phyloP scores from a whole-genome alignment of 2,329 filamentous ascomycete species.

The Colletotrichum sp. region DNA sequence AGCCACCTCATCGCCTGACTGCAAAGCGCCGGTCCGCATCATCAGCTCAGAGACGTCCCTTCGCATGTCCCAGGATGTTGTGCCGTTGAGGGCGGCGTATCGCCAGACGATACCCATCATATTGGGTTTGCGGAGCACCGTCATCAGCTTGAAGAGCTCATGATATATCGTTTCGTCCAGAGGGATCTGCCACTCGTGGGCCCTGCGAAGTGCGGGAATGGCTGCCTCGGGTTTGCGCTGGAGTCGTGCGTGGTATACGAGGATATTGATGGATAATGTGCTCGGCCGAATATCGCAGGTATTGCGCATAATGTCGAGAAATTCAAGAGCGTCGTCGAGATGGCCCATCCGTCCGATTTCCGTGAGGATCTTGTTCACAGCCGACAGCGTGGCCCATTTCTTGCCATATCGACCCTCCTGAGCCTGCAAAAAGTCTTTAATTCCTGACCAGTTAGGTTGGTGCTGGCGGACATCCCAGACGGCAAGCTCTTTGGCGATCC shows the following conservation, averaged over 20 bases:
- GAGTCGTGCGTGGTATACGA: constrained; percentile 37
- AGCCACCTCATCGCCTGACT: not conserved
- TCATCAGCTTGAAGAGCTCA: constrained; percentile 42
- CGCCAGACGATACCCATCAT: constrained; percentile 36
- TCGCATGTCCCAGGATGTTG: constrained; percentile 32
- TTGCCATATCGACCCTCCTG: constrained; percentile 49
- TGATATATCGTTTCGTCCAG: constrained; percentile 39
- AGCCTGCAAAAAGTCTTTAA: constrained; percentile 42
- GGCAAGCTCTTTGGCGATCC: constrained; percentile 48
- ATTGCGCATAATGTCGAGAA: constrained; percentile 31
- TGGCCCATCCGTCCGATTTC: constrained; percentile 46
- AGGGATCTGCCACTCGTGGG: constrained; percentile 22
- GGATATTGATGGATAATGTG: constrained; percentile 38
- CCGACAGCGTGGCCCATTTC: constrained; percentile 45
- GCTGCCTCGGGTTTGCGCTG: constrained; percentile 34
- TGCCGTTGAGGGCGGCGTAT: constrained; percentile 31
- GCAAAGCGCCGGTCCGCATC: not conserved
- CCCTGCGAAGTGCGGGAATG: constrained; percentile 33
- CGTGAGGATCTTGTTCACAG: constrained; percentile 43
- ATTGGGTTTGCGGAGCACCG: constrained; percentile 34
- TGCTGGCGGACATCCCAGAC: constrained; percentile 42
- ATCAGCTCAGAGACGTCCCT: constrained; percentile 18
- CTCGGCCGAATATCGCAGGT: not conserved
- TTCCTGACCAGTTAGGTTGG: constrained; percentile 40
- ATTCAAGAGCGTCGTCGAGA: constrained; percentile 27